A percentile compares a stretch with the other conserved stretches of the same genome.
Evolutionary conservation across 805 yeast genomes (phyloP).

Genomic region (Candida schatavii): DNA sequence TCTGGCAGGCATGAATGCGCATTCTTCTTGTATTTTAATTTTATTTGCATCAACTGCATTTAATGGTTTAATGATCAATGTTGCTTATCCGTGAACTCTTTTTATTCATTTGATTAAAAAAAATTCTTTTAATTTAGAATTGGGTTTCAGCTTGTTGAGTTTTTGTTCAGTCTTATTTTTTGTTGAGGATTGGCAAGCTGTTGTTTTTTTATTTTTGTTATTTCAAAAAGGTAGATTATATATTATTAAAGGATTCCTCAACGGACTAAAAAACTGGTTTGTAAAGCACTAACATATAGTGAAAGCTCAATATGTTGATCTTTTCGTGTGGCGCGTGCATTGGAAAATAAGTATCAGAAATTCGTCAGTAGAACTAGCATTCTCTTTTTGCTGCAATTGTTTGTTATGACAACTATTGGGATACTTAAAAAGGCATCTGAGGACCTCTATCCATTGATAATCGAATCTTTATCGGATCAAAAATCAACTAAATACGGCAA

Average conservation of each 20-base stretch:
- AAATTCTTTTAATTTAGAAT: not conserved
- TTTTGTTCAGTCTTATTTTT: slow-evolving; percentile 11
- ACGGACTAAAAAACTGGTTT: slow-evolving; percentile 31
- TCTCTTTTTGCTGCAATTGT: no score
- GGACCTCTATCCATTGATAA: slow-evolving; percentile 24
- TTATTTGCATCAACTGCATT: slow-evolving; percentile 48
- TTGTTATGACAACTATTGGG: not conserved
- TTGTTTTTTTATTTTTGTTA: slow-evolving; percentile 18
- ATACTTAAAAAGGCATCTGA: slow-evolving; percentile 15
- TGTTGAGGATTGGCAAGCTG: slow-evolving; percentile 14
- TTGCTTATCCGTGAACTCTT: slow-evolving; percentile 7
- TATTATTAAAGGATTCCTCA: slow-evolving; percentile 36
- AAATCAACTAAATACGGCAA: slow-evolving; percentile 22
- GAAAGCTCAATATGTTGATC: no score
- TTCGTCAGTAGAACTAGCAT: no score
- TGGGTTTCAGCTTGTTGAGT: slow-evolving; percentile 7
- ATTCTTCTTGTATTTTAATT: slow-evolving; percentile 19
- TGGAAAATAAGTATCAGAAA: no score
- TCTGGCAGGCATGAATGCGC: no score
- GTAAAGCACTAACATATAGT: no score
- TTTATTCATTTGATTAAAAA: slow-evolving; percentile 7
- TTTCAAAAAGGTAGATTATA: slow-evolving; percentile 25
- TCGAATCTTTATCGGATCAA: slow-evolving; percentile 25
- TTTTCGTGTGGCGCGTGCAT: no score
- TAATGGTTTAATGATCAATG: slow-evolving; percentile 23